phyloP scores from a whole-genome alignment of 2,329 filamentous ascomycete species.

The Delphinella strobiligena region DNA sequence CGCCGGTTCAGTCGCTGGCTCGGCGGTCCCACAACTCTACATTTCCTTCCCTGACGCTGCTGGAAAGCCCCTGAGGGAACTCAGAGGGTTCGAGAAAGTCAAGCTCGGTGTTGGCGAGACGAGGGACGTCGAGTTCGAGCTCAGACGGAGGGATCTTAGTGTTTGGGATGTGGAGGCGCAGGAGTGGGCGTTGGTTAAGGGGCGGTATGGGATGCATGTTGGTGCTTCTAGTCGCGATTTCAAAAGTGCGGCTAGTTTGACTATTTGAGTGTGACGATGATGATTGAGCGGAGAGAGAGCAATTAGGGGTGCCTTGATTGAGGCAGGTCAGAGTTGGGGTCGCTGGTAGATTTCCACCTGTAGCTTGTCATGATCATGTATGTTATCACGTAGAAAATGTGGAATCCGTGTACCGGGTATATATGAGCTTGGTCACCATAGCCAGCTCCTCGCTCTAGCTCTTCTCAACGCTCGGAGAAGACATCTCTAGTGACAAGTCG shows the following conservation, averaged over 20 bases:
- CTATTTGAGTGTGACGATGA: background rate
- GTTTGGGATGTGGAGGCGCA: constrained; percentile 27
- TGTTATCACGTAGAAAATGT: too few relatives aligned
- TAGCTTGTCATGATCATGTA: too few relatives aligned
- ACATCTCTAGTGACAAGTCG: too few relatives aligned
- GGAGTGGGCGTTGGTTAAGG: constrained; percentile 27
- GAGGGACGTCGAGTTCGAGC: constrained; percentile 22
- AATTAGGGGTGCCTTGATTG: too few relatives aligned
- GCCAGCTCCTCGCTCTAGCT: too few relatives aligned
- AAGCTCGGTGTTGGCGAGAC: constrained; percentile 16
- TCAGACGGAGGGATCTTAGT: constrained; percentile 29
- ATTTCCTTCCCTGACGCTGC: constrained; percentile 31
- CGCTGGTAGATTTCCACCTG: too few relatives aligned
- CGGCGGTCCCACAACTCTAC: constrained; percentile 45
- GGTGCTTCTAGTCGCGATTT: constrained; percentile 1
- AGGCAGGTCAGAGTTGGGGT: too few relatives aligned
- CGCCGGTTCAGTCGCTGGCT: constrained; percentile 35
- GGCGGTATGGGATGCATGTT: constrained; percentile 11
- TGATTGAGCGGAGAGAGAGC: background rate
- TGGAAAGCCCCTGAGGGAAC: constrained; percentile 33
- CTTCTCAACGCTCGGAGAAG: too few relatives aligned
- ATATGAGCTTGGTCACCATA: too few relatives aligned
- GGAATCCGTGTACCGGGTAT: too few relatives aligned
- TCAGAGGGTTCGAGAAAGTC: constrained; percentile 31
- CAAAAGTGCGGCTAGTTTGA: background rate